These are phyloP conservation scores for Melanogaster broomeanus DNA, from an alignment of 768 basidiomycete species.

Conservation along the genomic window DNA sequence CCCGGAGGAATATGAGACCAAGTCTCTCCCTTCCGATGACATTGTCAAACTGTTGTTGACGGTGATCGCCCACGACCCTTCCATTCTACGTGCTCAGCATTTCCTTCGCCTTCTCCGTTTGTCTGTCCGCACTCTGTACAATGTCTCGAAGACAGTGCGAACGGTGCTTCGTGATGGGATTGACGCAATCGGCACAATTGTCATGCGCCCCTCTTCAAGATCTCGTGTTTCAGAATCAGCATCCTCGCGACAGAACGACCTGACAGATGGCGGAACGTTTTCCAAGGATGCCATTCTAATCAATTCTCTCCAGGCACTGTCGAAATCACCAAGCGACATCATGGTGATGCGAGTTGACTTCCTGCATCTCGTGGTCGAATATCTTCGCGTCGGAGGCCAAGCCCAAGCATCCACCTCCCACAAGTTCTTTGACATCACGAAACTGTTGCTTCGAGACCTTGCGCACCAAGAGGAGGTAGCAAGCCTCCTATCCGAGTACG, in stretches of 20 bases:
- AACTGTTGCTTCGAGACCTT: slow-evolving; percentile 56
- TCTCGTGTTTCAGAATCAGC: slow-evolving; percentile 42
- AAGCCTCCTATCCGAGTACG: slow-evolving; percentile 54
- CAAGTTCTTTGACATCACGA: slow-evolving; percentile 56
- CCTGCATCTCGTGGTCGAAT: slow-evolving; percentile 52
- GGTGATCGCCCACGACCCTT: slow-evolving; percentile 75
- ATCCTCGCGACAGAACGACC: slow-evolving; percentile 19
- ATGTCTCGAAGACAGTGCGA: slow-evolving; percentile 54
- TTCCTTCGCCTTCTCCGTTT: slow-evolving; percentile 65
- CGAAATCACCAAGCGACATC: slow-evolving; percentile 54
- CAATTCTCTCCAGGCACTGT: slow-evolving; percentile 40
- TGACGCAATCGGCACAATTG: slow-evolving; percentile 60
- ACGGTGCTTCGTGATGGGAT: slow-evolving; percentile 65
- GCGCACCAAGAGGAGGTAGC: slow-evolving; percentile 43
- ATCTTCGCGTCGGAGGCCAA: slow-evolving; percentile 50
- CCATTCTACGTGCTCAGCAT: slow-evolving; percentile 64
- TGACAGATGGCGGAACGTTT: slow-evolving; percentile 21
- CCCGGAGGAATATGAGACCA: slow-evolving; percentile 58
- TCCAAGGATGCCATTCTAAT: slow-evolving; percentile 34
- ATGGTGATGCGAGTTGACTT: slow-evolving; percentile 66
- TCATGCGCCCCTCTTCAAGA: slow-evolving; percentile 46
- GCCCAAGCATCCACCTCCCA: slow-evolving; percentile 41
- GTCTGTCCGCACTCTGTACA: slow-evolving; percentile 57
- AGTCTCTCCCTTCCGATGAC: slow-evolving; percentile 59
- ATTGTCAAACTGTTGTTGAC: slow-evolving; percentile 74